Conservation (phyloP, 495 filamentous ascomycete species). For the Glonium stellatum region DNA sequence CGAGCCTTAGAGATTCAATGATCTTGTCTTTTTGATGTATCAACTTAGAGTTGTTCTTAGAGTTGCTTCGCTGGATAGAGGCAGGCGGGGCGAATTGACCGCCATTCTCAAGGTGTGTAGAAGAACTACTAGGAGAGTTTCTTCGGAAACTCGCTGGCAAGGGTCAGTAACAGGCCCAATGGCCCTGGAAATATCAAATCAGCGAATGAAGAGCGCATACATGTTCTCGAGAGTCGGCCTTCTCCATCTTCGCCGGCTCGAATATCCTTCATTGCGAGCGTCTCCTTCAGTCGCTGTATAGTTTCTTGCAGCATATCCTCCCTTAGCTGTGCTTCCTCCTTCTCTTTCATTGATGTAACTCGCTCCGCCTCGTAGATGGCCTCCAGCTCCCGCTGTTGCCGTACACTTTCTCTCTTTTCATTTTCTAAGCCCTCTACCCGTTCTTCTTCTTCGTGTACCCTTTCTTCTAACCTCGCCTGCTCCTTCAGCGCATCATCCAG, state of each 20-base stretch:
- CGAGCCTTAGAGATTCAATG: constrained; percentile 83
- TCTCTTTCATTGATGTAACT: constrained; percentile 78
- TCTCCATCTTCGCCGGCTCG: constrained; percentile 56
- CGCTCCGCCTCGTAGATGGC: constrained; percentile 84
- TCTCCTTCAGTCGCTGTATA: constrained; percentile 86
- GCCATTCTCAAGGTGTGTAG: constrained; percentile 15
- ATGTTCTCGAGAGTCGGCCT: constrained; percentile 58
- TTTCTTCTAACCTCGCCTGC: constrained; percentile 78
- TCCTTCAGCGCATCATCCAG: constrained; percentile 80
- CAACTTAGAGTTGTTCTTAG: constrained; percentile 77
- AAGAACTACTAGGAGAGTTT: constrained; percentile 24
- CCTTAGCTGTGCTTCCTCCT: constrained; percentile 72
- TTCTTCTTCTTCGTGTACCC: constrained; percentile 72
- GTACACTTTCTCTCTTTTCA: constrained; percentile 69
- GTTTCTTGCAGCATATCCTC: constrained; percentile 85
- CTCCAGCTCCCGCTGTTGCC: constrained; percentile 82
- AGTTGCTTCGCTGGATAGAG: constrained; percentile 69
- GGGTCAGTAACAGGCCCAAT: constrained; percentile 13
- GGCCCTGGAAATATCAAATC: background rate
- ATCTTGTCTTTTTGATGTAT: constrained; percentile 91
- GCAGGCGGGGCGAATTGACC: constrained; percentile 85
- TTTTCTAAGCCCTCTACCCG: constrained; percentile 69
- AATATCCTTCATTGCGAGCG: constrained; percentile 62
- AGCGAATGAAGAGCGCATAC: constrained; percentile 44
- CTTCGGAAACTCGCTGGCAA: constrained; percentile 31